Percentiles rank a stretch among this genome's conserved stretches.
phyloP scores from a whole-genome alignment of 2,329 filamentous ascomycete genomes.

The Alternaria ethzedia region DNA sequence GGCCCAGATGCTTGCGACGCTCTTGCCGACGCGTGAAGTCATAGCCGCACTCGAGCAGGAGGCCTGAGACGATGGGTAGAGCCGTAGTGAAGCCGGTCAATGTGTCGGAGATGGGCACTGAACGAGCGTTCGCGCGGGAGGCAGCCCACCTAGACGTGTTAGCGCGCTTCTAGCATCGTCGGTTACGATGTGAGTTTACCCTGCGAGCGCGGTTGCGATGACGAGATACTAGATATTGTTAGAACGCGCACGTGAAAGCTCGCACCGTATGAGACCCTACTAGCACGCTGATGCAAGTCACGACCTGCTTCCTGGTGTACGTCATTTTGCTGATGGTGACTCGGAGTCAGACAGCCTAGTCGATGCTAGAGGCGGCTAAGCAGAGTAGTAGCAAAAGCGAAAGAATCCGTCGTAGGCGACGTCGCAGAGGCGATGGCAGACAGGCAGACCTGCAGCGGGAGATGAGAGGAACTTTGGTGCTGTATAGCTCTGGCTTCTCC shows the following conservation, averaged over 20 bases:
- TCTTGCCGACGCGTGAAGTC: constrained; percentile 43
- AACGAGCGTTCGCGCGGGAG: constrained; percentile 41
- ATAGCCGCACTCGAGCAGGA: constrained; percentile 50
- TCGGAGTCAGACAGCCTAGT: not conserved
- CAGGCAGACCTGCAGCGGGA: not conserved
- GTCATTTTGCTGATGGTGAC: constrained; percentile 30
- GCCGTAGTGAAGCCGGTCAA: constrained; percentile 51
- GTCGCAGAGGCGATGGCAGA: not conserved
- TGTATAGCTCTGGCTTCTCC: constrained; percentile 5
- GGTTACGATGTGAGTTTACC: constrained; percentile 20
- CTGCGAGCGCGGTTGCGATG: constrained; percentile 49
- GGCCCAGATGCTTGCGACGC: constrained; percentile 34
- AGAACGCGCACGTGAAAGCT: not conserved
- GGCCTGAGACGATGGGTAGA: constrained; percentile 52
- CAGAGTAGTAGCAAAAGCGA: not conserved
- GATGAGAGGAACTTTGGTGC: not conserved
- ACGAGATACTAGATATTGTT: constrained; percentile 49
- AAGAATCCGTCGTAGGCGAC: not conserved
- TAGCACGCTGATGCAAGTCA: constrained; percentile 48
- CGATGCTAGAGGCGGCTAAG: not conserved
- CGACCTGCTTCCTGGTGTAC: constrained; percentile 48
- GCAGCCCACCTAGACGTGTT: constrained; percentile 35
- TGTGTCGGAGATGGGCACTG: constrained; percentile 51
- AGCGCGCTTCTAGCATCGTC: constrained; percentile 5
- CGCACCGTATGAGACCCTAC: constrained; percentile 27